Base-by-base conservation (phyloP, 2,329 filamentous ascomycete genomes). In the Neophaeococcomyces aloes region DNA sequence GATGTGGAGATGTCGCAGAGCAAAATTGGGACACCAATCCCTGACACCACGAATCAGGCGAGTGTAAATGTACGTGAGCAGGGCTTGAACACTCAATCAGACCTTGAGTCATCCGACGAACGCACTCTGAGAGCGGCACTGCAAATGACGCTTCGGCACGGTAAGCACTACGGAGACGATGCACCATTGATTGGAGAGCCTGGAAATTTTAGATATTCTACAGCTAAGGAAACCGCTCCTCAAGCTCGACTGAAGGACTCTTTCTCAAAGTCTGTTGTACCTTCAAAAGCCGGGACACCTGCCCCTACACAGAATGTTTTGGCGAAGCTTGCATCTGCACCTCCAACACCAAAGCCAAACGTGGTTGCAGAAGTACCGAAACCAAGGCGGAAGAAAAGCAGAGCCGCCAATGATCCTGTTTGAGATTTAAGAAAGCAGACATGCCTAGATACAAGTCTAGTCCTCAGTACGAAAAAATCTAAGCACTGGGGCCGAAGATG, bases 121-220 rank as follows among this genome's bases (percentile, higher is more conserved):
- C 61, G 62, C 29, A 65, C 58, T n/a, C 56, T 71, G 2, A 61
- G 60, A 14, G 65, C 71, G 15, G 71, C 73, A 7, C 66, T 76
- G 41, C 61, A 57, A 29, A 64, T 79, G 27, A 68, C 71, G 18
- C 61, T 72, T 10, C 62, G 62, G 6, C 78, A 74, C 54, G 73
- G 69, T 11, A 69, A 76, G 50, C 77, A 81, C 49, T 81, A 69
- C 60, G 76, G 76, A 65, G 78, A 81, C 56, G 76, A 80, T 53
- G 78, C 73, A 47, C 76, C 78, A 0, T 61, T 81, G 11, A 64
- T 72, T 6, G 78, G 78, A 37, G 78, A 81, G 56, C 78, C 78
- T 0, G 78, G 78, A 23, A 70, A 69, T 3, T 79, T 81, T 52
- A 72, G 76, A 42, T 68, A 79, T 50, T 67, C 68, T 5, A 66